A percentile compares a stretch with the other conserved stretches of the same genome.
phyloP scores from a whole-genome alignment of 257 asterid species.

The Coffea canephora region DNA sequence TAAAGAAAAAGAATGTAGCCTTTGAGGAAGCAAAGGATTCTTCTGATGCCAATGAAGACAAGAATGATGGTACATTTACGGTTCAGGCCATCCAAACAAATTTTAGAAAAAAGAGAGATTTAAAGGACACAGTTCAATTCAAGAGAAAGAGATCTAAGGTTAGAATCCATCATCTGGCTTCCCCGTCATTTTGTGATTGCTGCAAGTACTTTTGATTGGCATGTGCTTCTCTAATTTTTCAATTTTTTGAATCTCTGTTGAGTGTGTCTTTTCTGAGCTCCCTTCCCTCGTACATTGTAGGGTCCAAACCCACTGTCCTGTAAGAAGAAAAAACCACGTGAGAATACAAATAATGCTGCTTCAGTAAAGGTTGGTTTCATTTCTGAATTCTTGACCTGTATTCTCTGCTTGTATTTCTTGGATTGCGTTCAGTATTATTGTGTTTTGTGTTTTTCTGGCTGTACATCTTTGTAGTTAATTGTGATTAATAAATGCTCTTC shows the following conservation, averaged over 20 bases:
- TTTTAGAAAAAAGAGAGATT: conserved; percentile 22
- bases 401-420: neutral
- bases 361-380: conserved; percentile 50
- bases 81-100: conserved; percentile 24
- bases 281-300: conserved; percentile 38
- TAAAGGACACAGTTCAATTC: conserved; percentile 31
- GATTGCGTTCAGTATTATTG: neutral
- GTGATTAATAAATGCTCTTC: neutral
- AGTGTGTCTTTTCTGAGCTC: neutral
- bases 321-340: conserved; percentile 57
- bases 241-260: neutral
- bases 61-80: conserved; percentile 26
- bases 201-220: neutral
- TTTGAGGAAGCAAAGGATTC: conserved; percentile 44
- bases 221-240: neutral
- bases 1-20: conserved; percentile 35
- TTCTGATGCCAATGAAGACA: conserved; percentile 43
- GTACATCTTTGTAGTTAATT: neutral
- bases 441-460: neutral
- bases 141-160: conserved; percentile 42
- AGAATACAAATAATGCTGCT: conserved; percentile 27
- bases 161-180: conserved; percentile 1
- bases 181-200: neutral
- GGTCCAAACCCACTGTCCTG: conserved; percentile 93
- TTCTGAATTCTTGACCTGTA: neutral